Evolutionary conservation across 495 filamentous ascomycete genomes (phyloP).

Genomic region (Letharia columbiana): DNA sequence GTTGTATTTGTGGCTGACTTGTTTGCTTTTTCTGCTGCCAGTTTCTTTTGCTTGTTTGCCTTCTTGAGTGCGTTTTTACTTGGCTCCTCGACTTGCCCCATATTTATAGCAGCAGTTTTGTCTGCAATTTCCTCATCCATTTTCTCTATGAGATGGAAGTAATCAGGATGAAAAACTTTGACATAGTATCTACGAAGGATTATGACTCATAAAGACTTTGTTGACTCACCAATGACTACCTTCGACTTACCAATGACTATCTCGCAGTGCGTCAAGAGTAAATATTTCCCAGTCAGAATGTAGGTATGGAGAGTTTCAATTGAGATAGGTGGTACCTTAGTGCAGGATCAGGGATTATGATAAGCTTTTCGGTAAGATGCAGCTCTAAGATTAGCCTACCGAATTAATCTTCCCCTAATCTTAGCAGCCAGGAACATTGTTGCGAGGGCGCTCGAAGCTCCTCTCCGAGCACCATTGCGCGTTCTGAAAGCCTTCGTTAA

Average conservation of each 20-base stretch:
- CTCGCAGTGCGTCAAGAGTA: background rate
- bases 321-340: background rate
- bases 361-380: slow-evolving; percentile 5
- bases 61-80: slow-evolving; percentile 69
- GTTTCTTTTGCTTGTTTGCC: slow-evolving; percentile 57
- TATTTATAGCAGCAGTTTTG: slow-evolving; percentile 20
- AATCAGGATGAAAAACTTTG: background rate
- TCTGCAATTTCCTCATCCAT: slow-evolving; percentile 19
- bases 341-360: slow-evolving; percentile 2
- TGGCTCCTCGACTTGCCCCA: slow-evolving; percentile 13
- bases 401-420: slow-evolving; percentile 2
- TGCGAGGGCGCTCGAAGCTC: background rate
- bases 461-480: slow-evolving; percentile 5
- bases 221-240: background rate
- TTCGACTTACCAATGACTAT: background rate
- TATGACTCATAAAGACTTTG: background rate
- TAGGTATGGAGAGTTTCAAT: background rate
- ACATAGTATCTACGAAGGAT: background rate
- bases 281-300: too few relatives aligned
- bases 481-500: slow-evolving; percentile 7
- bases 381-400: slow-evolving; percentile 11
- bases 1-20: slow-evolving; percentile 50
- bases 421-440: slow-evolving; percentile 11
- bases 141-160: background rate
- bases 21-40: slow-evolving; percentile 57